Evolutionary conservation across 1,139 yeast genomes (phyloP), one percentile per base, ranked within the genome.

Genomic region (Kurtzmaniella quercitrusa): DNA sequence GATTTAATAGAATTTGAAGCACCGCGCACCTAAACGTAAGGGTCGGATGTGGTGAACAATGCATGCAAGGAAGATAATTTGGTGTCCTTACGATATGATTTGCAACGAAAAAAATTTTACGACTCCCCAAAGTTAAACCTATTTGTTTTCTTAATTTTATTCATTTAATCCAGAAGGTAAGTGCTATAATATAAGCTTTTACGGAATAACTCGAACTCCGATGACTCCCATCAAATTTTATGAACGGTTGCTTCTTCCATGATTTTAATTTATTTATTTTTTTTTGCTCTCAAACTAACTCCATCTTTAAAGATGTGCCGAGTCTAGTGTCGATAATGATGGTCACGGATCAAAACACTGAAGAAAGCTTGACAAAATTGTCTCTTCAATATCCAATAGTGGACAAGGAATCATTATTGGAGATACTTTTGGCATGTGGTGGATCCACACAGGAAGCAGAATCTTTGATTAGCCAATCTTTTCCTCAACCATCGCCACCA

Each of bases 351-450:
- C 34, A 30, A 30, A 14, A 5, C 11, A 65, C 68, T 0, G 67
- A 61, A 7, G 40, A 39, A 11, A 64, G 60, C 42, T 38, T 67
- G 8, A 26, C 41, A 1, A 35, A 42, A 9, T 47, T 67, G 18
- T 34, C 43, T 9, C 41, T 36, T 1, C 8, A 21, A 14, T 69
- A 61, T 43, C 73, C 74, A 0, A 36, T 38, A 0, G 61, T 59
- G 2, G 66, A 60, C 36, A 50, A 43, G 16, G 61, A 56, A 1
- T 52, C 62, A 0, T 48, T 75, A 8, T 45, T 55, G 2, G 78
- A 73, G 42, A 42, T 75, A 2, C 56, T 74, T 8, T n/a, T 59
- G 3, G 54, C 65, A 0, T 71, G 76, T 49, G 60, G 60, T 20
- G 78, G 75, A 1, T 68, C 75, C 0, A 36, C 72, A 2, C 51